Conservation (phyloP, 352 stramenopile species). For the Phytophthora syringae region DNA sequence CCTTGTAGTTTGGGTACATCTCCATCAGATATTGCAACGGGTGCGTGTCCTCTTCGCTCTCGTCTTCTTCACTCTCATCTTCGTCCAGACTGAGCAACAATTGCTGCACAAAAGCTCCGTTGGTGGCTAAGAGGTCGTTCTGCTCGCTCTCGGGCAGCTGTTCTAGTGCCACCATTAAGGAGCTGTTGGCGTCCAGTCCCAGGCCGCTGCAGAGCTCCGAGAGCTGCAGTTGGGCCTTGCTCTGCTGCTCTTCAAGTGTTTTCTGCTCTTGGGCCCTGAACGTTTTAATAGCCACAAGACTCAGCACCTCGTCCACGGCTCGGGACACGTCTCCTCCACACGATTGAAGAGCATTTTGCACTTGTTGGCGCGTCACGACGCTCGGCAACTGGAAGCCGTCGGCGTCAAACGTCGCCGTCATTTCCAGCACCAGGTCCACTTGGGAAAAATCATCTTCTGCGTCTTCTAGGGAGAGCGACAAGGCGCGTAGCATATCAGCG, state of each 20-base stretch:
- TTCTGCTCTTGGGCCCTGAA: slow-evolving; percentile 51
- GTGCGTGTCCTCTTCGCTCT: slow-evolving; percentile 47
- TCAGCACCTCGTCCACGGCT: slow-evolving; percentile 71
- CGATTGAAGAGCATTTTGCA: slow-evolving; percentile 37
- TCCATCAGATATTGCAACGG: slow-evolving; percentile 59
- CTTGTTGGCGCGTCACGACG: slow-evolving; percentile 44
- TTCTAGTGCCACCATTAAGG: slow-evolving; percentile 58
- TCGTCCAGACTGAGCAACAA: slow-evolving; percentile 65
- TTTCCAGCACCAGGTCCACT: slow-evolving; percentile 63
- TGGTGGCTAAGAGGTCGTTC: slow-evolving; percentile 45
- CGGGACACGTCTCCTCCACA: slow-evolving; percentile 50
- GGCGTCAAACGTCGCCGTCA: slow-evolving; percentile 46
- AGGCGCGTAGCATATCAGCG: slow-evolving; percentile 14
- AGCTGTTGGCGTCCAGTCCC: slow-evolving; percentile 54
- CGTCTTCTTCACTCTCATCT: slow-evolving; percentile 38
- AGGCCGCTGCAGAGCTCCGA: slow-evolving; percentile 61
- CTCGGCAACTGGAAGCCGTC: slow-evolving; percentile 48
- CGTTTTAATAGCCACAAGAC: slow-evolving; percentile 53
- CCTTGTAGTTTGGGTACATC: slow-evolving; percentile 63
- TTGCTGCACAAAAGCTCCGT: slow-evolving; percentile 74
- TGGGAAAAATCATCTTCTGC: slow-evolving; percentile 11
- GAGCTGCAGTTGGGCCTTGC: slow-evolving; percentile 50
- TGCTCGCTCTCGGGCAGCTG: slow-evolving; percentile 51
- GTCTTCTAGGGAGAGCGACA: neutral
- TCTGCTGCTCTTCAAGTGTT: slow-evolving; percentile 17